These are phyloP conservation scores for Nitzschia putrida DNA, from an alignment of 108 stramenopile species.

Conservation along the genomic window DNA sequence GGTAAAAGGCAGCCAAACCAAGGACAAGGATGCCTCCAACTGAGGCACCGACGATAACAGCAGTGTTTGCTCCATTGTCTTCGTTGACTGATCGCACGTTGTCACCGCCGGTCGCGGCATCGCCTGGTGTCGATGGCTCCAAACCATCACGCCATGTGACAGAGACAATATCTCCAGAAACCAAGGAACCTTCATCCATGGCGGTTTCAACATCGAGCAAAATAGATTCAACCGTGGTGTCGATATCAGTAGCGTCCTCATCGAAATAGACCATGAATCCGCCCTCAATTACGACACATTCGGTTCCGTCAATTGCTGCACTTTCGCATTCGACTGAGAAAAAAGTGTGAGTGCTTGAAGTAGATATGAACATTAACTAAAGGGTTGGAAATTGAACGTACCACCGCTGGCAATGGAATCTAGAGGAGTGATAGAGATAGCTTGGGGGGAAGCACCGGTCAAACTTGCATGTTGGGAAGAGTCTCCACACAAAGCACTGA, in stretches of 20 bases:
- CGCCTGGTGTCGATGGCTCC: background rate
- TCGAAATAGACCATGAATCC: slow-evolving; percentile 17
- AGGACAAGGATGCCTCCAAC: slow-evolving; percentile 21
- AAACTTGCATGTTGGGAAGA: background rate
- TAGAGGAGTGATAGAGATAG: slow-evolving; percentile 2
- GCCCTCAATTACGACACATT: slow-evolving; percentile 11
- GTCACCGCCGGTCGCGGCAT: background rate
- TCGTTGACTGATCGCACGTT: background rate
- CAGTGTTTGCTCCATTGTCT: slow-evolving; percentile 2
- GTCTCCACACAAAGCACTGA: background rate
- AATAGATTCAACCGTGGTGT: background rate
- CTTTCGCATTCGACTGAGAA: background rate
- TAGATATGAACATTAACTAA: background rate
- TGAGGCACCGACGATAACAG: slow-evolving; percentile 16
- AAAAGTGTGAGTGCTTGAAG: background rate
- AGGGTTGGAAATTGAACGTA: background rate
- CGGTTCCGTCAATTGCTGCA: background rate
- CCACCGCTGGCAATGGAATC: slow-evolving; percentile 2
- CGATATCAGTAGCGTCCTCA: background rate
- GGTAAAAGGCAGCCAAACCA: slow-evolving; percentile 16
- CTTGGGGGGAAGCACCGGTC: background rate
- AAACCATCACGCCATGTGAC: slow-evolving; percentile 5
- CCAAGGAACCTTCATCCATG: slow-evolving; percentile 17
- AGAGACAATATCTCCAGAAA: slow-evolving; percentile 5
- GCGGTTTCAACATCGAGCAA: slow-evolving; percentile 2